phyloP scores from a whole-genome alignment of 2,329 filamentous ascomycete genomes.

The Colletotrichum sp. region DNA sequence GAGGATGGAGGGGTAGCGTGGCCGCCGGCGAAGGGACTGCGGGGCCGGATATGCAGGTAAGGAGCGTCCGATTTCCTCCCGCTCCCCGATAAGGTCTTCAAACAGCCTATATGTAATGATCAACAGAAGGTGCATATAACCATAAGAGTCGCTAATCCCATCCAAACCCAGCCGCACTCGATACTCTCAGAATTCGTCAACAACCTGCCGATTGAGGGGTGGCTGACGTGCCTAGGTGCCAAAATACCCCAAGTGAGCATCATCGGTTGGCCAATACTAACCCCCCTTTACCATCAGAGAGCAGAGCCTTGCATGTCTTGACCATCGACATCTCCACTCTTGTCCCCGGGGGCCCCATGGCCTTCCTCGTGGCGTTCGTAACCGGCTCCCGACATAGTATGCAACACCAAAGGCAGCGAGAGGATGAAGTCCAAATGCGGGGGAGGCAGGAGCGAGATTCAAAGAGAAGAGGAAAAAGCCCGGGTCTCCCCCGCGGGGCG shows the following conservation, averaged over 20 bases:
- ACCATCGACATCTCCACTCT: neutral
- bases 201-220: neutral
- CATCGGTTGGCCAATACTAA: neutral
- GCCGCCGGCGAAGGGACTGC: neutral
- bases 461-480: neutral
- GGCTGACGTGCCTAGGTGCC: neutral
- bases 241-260: neutral
- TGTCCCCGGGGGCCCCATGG: neutral
- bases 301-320: neutral
- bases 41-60: constrained; percentile 7
- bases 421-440: neutral
- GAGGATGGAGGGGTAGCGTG: neutral
- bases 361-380: neutral
- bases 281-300: neutral
- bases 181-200: neutral
- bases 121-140: neutral
- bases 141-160: neutral
- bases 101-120: neutral
- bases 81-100: neutral
- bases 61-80: neutral
- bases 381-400: neutral
- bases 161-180: neutral
- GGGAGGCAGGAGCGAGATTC: neutral
- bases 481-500: neutral
- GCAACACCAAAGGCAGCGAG: neutral